Evolutionary conservation across 129 eudicot species (phyloP).

Genomic region (Tagetes patula): DNA sequence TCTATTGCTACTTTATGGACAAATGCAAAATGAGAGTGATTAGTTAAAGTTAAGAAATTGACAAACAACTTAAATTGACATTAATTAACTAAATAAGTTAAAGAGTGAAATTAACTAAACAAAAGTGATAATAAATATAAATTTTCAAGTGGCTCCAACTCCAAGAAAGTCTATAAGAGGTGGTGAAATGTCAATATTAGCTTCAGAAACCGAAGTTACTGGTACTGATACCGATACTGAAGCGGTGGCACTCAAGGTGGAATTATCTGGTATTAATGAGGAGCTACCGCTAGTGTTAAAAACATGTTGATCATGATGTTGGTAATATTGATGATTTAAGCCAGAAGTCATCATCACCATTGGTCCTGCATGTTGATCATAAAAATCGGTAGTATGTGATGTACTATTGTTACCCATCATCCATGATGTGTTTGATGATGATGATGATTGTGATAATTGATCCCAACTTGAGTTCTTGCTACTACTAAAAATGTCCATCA

Average conservation of each 20-base stretch:
- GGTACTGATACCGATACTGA: slow-evolving; percentile 26
- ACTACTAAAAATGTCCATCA: slow-evolving; percentile 51
- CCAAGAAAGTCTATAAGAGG: slow-evolving; percentile 98
- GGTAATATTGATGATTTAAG: slow-evolving; percentile 35
- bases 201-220: slow-evolving; percentile 40
- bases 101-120: background rate
- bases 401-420: slow-evolving; percentile 26
- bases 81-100: background rate
- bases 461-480: slow-evolving; percentile 53
- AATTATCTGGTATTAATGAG: slow-evolving; percentile 35
- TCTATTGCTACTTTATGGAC: background rate
- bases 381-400: slow-evolving; percentile 2
- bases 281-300: slow-evolving; percentile 29
- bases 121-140: background rate
- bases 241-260: slow-evolving; percentile 28
- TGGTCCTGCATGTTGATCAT: slow-evolving; percentile 34
- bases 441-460: slow-evolving; percentile 30
- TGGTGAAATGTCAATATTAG: slow-evolving; percentile 53
- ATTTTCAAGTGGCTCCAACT: slow-evolving; percentile 75
- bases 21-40: slow-evolving; percentile 14
- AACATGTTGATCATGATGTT: slow-evolving; percentile 33
- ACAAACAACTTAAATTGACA: background rate
- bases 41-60: slow-evolving; percentile 19
- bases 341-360: slow-evolving; percentile 37
- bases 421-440: slow-evolving; percentile 33